Conservation (phyloP, 2,329 filamentous ascomycete species). For the Parasarocladium wereldwijsianum region DNA sequence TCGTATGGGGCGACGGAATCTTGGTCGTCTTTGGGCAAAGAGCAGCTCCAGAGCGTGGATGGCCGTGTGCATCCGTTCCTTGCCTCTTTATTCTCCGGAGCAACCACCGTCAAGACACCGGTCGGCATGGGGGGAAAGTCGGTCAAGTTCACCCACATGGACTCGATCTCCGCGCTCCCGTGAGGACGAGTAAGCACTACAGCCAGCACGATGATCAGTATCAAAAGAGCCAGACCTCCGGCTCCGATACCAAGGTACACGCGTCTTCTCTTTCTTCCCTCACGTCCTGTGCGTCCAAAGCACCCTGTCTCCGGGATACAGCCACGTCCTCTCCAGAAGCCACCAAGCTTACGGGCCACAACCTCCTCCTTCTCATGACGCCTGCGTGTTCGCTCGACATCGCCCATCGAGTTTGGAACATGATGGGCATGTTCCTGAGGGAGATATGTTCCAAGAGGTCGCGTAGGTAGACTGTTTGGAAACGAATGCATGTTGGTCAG, state of each 20-base stretch:
- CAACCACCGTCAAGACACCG: slow-evolving; percentile 64
- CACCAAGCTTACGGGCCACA: slow-evolving; percentile 38
- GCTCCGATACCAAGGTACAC: slow-evolving; percentile 39
- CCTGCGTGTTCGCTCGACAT: slow-evolving; percentile 34
- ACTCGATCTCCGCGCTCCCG: slow-evolving; percentile 16
- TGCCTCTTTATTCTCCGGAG: slow-evolving; percentile 50
- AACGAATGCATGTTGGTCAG: slow-evolving; percentile 40
- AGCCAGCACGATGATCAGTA: slow-evolving; percentile 42
- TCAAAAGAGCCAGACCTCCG: slow-evolving; percentile 36
- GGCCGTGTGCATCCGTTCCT: slow-evolving; percentile 57
- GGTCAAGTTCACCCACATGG: slow-evolving; percentile 69
- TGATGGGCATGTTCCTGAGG: slow-evolving; percentile 27
- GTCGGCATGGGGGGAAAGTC: slow-evolving; percentile 78
- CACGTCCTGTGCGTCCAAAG: slow-evolving; percentile 46
- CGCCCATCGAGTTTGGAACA: slow-evolving; percentile 25
- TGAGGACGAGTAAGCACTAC: slow-evolving; percentile 31
- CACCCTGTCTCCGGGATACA: slow-evolving; percentile 50
- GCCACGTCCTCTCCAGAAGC: slow-evolving; percentile 50
- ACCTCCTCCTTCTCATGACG: slow-evolving; percentile 53
- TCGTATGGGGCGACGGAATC: slow-evolving; percentile 45
- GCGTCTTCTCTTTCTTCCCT: slow-evolving; percentile 47
- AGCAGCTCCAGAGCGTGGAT: slow-evolving; percentile 72
- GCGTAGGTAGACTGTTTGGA: slow-evolving; percentile 20
- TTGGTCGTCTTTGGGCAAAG: slow-evolving; percentile 66
- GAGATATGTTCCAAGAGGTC: slow-evolving; percentile 29